Evolutionary conservation across 129 eudicot species (phyloP).

Genomic region (Silybum marianum): DNA sequence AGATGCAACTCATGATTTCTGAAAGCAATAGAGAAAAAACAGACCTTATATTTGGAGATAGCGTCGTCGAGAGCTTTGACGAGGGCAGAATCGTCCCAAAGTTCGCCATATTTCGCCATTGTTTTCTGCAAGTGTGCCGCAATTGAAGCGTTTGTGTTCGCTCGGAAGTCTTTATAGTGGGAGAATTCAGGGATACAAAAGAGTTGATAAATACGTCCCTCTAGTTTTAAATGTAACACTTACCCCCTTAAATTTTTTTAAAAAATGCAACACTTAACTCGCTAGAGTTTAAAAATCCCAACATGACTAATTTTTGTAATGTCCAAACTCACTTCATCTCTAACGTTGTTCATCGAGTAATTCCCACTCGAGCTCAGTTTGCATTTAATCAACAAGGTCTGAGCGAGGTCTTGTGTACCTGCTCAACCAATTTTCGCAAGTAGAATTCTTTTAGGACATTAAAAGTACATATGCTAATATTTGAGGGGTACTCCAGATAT

Average conservation of each 20-base stretch:
- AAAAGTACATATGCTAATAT: not conserved
- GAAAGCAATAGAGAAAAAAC: not conserved
- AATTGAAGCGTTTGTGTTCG: not conserved
- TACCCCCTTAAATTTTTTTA: not conserved
- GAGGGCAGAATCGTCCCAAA: slow-evolving; percentile 83
- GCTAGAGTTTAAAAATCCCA: not conserved
- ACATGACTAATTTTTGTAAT: not conserved
- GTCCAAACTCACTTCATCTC: not conserved
- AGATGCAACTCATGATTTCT: not conserved
- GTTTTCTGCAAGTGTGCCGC: slow-evolving; percentile 25
- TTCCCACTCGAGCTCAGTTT: not conserved
- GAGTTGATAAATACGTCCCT: not conserved
- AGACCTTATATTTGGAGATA: slow-evolving; percentile 69
- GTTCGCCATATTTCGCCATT: slow-evolving; percentile 50
- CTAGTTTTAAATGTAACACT: not conserved
- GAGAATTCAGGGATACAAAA: not conserved
- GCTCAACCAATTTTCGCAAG: not conserved
- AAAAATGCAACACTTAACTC: not conserved
- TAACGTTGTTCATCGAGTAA: not conserved
- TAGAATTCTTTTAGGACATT: too few species aligned
- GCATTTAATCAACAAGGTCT: not conserved
- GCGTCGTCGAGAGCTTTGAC: slow-evolving; percentile 74
- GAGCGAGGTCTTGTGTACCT: not conserved
- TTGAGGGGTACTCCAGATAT: not conserved
- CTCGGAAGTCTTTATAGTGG: not conserved